A percentile compares a stretch with the other conserved stretches of the same genome.
Evolutionary conservation across 139 green algal species (phyloP).

Genomic region (Deuterostichococcus epilithicus): DNA sequence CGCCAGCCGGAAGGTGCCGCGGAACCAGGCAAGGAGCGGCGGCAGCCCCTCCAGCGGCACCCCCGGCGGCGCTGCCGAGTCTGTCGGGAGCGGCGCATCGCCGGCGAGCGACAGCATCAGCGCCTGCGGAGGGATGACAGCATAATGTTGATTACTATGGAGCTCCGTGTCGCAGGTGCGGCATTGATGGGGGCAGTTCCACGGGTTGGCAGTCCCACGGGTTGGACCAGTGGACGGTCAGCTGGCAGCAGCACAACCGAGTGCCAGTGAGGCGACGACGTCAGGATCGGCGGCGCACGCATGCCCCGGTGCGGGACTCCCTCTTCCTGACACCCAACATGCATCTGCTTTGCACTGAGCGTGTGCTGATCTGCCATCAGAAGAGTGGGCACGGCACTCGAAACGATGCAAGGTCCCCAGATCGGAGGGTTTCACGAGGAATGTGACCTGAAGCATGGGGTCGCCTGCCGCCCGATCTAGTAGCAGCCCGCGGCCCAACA

Average conservation of each 20-base stretch:
- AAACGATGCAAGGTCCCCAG: neutral
- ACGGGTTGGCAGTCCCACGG: no score
- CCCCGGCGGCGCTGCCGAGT: neutral
- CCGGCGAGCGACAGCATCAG: conserved; percentile 41
- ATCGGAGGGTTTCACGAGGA: neutral
- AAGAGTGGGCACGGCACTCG: neutral
- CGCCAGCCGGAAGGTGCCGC: conserved; percentile 11
- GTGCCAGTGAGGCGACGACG: no score
- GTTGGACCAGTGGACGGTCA: no score
- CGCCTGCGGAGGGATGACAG: conserved; percentile 24
- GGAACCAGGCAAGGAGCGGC: conserved; percentile 40
- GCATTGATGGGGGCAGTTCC: neutral
- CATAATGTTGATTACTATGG: neutral
- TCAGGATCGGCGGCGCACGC: no score
- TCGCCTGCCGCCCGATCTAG: conserved; percentile 51
- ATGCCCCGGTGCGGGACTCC: no score
- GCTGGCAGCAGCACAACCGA: no score
- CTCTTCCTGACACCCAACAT: no score
- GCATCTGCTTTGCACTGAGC: no score
- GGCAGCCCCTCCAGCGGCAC: conserved; percentile 11
- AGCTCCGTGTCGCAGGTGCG: neutral
- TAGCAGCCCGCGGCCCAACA: conserved; percentile 47
- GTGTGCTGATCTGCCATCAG: no score
- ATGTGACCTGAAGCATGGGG: conserved; percentile 52
- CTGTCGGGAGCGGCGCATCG: conserved; percentile 6